Base-by-base conservation (phyloP, 495 filamentous ascomycete species). In the Daldinia grandis region DNA sequence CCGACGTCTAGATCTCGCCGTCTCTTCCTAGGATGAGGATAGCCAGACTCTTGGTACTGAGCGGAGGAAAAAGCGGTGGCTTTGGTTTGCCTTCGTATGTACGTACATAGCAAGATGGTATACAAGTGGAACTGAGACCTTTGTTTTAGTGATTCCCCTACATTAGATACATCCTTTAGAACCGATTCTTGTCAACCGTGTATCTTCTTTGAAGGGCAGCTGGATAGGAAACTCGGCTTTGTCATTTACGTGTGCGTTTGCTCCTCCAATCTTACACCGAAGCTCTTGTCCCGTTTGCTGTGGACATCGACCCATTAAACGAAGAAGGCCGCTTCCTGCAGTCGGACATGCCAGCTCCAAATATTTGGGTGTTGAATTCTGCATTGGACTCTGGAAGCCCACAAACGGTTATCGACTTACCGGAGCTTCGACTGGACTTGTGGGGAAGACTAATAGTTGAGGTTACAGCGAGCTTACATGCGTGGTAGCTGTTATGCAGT, bases 391-490 rank as follows among this genome's bases (percentile, higher is more conserved):
- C 54, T 42, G 24, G 49, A 58, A 63, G 31, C 15, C 62, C 31
- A 40, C 53, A 58, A 66, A 54, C 35, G 27, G 58, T 50, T 64
- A 47, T 72, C 47, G 54, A 62, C 19, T 53, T 68, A 55, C 40
- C 27, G 55, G 27, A 42, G 60, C 8, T 57, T 65, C 61, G 50
- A 68, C 64, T 58, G 33, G 66, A 60, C 65, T 64, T 66, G 65
- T 69, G 70, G 70, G 58, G 70, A 68, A 69, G 60, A 66, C n/a
- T 54, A 65, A 42, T 44, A 27, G 35, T 15, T 44, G 49, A 68
- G 37, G 64, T 72, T 72, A 21, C 69, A 72, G 37, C 33, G 60
- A 64, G 63, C 63, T 67, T 58, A 63, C 64, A 62, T 42, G 60
- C 49, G 31, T 60, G 28, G 25, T 58, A 66, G 31, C 30, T 31